Conservation (phyloP, 1,284 basidiomycete genomes). For the Cutaneotrichosporon spelunceum region DNA sequence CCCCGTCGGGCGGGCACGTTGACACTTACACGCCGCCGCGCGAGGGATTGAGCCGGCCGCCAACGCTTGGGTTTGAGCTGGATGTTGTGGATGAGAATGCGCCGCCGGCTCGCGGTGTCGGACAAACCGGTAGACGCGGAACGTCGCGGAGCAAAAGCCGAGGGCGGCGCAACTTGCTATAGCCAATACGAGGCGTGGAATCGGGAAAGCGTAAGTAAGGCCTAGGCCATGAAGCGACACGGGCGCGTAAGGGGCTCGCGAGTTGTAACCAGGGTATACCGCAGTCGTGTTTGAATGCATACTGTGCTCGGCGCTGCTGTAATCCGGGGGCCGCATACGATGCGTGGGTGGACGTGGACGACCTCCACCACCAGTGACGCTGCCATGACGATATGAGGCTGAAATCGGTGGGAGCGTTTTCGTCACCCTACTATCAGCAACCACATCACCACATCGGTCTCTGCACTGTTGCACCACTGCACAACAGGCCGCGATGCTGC, state of each 20-base stretch:
- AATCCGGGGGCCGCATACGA: not conserved
- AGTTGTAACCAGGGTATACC: not conserved
- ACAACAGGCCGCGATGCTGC: not conserved
- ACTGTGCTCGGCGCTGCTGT: not conserved
- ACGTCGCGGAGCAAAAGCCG: conserved; percentile 1
- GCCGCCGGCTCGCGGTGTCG: not conserved
- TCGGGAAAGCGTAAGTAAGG: not conserved
- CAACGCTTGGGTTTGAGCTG: conserved; percentile 21
- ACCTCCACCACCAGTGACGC: no score
- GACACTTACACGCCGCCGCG: not conserved
- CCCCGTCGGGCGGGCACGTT: not conserved
- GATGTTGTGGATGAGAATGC: conserved; percentile 20
- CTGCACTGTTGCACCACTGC: no score
- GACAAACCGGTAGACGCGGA: not conserved
- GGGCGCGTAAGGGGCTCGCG: no score
- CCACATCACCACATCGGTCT: no score
- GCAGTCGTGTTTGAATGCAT: not conserved
- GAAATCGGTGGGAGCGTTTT: conserved; percentile 11
- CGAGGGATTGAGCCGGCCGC: conserved; percentile 5
- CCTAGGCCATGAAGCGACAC: not conserved
- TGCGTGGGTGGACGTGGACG: no score
- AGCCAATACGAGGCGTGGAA: not conserved
- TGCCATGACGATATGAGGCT: not conserved
- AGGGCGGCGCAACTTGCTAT: not conserved
- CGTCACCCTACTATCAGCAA: conserved; percentile 6